Evolutionary conservation across 768 basidiomycete genomes (phyloP).

Genomic region (Tricholomella constricta): DNA sequence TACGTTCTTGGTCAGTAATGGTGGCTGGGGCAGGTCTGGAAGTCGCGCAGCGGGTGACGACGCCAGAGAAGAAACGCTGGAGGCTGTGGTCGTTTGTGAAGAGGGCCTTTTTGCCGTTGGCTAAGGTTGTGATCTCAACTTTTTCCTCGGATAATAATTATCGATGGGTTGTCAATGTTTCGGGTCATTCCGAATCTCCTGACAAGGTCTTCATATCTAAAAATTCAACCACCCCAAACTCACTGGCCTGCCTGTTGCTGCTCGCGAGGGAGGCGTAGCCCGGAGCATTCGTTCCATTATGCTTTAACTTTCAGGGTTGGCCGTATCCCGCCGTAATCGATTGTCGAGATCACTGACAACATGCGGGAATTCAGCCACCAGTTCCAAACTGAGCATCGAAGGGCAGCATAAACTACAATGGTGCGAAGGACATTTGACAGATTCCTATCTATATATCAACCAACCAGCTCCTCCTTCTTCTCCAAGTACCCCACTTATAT

Average conservation of each 20-base stretch:
- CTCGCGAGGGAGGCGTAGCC: no score
- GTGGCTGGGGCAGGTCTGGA: constrained; percentile 43
- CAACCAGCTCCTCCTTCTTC: background rate
- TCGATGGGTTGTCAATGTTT: constrained; percentile 20
- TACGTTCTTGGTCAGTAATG: constrained; percentile 78
- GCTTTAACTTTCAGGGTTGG: background rate
- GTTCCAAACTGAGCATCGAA: constrained; percentile 7
- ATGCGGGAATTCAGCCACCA: constrained; percentile 7
- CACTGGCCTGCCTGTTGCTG: no score
- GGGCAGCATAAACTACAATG: background rate
- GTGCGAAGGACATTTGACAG: background rate
- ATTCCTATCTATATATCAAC: background rate
- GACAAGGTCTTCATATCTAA: background rate
- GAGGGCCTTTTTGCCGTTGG: constrained; percentile 17
- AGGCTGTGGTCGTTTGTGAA: background rate
- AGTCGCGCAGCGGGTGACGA: constrained; percentile 36
- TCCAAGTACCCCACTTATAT: background rate
- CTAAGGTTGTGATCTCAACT: constrained; percentile 11
- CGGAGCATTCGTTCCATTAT: background rate
- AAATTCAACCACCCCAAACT: no score
- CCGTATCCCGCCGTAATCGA: constrained; percentile 5
- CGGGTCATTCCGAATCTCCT: constrained; percentile 18
- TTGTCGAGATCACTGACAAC: constrained; percentile 8
- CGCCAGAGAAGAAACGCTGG: constrained; percentile 15
- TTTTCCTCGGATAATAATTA: constrained; percentile 13